Conservation (phyloP, 2,329 filamentous ascomycete species). For the Leptodontidium sp. region DNA sequence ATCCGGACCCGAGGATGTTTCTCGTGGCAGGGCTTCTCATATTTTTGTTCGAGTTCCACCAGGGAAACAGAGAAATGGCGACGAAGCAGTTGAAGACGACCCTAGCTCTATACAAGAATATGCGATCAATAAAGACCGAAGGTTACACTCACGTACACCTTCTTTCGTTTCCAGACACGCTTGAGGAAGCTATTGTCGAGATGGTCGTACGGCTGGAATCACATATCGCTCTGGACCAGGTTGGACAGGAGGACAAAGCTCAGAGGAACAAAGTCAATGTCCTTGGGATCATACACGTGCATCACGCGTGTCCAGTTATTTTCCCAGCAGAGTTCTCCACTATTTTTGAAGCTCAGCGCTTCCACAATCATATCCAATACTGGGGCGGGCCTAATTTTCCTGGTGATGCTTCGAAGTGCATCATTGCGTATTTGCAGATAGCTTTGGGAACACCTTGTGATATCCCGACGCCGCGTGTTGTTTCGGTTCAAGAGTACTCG, state of each 20-base stretch:
- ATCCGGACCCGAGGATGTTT: conserved; percentile 4
- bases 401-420: not conserved
- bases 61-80: not conserved
- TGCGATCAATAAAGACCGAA: not conserved
- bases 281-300: not conserved
- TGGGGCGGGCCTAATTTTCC: conserved; percentile 4
- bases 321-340: not conserved
- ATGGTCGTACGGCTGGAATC: conserved; percentile 3
- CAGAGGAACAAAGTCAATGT: not conserved
- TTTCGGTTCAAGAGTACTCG: not conserved
- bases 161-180: not conserved
- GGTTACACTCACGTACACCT: not conserved
- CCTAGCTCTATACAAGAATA: not conserved
- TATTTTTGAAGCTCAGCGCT: not conserved
- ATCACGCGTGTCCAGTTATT: not conserved
- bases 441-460: not conserved
- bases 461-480: not conserved
- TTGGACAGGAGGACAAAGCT: not conserved
- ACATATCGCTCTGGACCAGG: not conserved
- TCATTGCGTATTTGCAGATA: not conserved
- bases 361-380: conserved; percentile 13
- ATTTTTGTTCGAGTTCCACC: conserved; percentile 5
- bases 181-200: conserved; percentile 4
- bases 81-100: conserved; percentile 11
- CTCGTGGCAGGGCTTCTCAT: conserved; percentile 4